Percentiles rank a stretch among this genome's conserved stretches.
These are phyloP conservation scores for Quercus tomentella DNA, from an alignment of 331 rosid genomes.

Conservation along the genomic window DNA sequence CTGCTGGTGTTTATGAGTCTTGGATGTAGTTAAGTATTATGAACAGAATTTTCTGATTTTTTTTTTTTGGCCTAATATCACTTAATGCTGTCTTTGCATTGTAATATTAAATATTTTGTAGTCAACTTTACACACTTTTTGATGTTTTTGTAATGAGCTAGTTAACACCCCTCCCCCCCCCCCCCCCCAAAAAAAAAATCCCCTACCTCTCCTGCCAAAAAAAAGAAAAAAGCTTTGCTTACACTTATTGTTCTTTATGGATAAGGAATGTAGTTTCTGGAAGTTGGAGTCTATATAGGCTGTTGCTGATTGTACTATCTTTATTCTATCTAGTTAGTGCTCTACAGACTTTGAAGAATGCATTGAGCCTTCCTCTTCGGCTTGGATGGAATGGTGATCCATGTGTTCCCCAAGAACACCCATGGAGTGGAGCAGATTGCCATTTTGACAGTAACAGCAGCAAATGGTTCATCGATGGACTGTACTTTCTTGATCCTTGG, in stretches of 20 bases:
- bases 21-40: neutral
- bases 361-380: conserved; percentile 87
- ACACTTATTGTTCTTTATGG: neutral
- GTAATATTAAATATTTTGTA: neutral
- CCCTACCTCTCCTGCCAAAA: no score
- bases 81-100: neutral
- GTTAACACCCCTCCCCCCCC: no score
- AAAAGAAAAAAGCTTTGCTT: neutral
- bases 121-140: neutral
- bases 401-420: conserved; percentile 96
- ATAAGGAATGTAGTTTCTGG: neutral
- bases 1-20: neutral
- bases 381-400: conserved; percentile 99
- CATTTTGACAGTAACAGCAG: conserved; percentile 50
- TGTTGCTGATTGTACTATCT: conserved; percentile 9
- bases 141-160: neutral
- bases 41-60: neutral
- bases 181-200: no score
- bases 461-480: conserved; percentile 92
- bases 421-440: conserved; percentile 95
- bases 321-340: conserved; percentile 61
- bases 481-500: conserved; percentile 48
- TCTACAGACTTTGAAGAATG: conserved; percentile 62
- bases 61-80: neutral
- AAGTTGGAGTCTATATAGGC: neutral